These are phyloP conservation scores for Septoria linicola DNA, from an alignment of 2,329 filamentous ascomycete species.

Conservation along the genomic window DNA sequence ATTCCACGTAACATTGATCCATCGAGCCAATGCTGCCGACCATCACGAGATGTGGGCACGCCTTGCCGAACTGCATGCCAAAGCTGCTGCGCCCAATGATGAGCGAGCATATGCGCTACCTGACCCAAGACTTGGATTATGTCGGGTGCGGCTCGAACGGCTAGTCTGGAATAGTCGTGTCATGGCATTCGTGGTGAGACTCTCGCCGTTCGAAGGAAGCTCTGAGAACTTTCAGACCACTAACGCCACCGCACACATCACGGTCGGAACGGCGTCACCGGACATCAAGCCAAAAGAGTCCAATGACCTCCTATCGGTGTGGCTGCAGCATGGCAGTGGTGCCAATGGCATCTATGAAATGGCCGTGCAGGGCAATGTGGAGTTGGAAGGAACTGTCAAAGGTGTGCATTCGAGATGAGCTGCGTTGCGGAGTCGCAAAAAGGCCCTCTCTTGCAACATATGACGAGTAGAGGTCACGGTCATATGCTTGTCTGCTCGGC, in stretches of 20 bases:
- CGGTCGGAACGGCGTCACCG: constrained; percentile 74
- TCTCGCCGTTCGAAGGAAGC: constrained; percentile 50
- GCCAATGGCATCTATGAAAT: constrained; percentile 57
- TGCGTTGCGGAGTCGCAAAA: background rate
- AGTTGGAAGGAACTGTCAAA: constrained; percentile 57
- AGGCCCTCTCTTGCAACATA: too few species aligned
- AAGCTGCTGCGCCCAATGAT: constrained; percentile 35
- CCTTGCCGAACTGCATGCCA: constrained; percentile 62
- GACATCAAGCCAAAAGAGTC: constrained; percentile 89
- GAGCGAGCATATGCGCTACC: constrained; percentile 41
- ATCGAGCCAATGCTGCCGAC: constrained; percentile 63
- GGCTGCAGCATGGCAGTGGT: constrained; percentile 60
- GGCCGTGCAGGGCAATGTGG: constrained; percentile 54
- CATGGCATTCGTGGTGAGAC: constrained; percentile 86
- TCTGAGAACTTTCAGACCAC: constrained; percentile 61
- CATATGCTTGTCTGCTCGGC: too few species aligned
- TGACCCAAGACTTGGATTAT: constrained; percentile 60
- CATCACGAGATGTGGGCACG: constrained; percentile 72
- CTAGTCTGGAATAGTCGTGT: constrained; percentile 81
- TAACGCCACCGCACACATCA: constrained; percentile 83
- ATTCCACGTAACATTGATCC: constrained; percentile 94
- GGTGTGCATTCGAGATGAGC: constrained; percentile 44
- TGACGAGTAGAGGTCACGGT: too few species aligned
- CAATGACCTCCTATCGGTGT: constrained; percentile 75
- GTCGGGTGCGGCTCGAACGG: constrained; percentile 61